Conservation (phyloP, 257 asterid species). For the Cruciata laevipes region DNA sequence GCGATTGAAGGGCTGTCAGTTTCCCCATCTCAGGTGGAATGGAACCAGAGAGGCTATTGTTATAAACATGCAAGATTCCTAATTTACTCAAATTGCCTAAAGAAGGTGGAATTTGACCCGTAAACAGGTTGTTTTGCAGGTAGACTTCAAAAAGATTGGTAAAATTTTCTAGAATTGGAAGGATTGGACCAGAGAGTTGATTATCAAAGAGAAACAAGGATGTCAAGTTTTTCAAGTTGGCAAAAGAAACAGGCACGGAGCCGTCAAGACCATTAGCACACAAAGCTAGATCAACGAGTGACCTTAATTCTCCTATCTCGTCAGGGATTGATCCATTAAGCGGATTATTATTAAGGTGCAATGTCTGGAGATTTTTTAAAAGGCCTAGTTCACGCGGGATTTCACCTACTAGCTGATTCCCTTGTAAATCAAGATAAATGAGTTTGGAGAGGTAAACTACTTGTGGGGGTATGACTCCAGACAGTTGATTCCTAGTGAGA, state of each 20-base stretch:
- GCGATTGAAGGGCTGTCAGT: background rate
- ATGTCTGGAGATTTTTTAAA: background rate
- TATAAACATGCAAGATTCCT: background rate
- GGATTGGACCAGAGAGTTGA: constrained; percentile 17
- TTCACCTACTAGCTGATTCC: background rate
- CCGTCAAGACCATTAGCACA: background rate
- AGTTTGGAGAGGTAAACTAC: constrained; percentile 22
- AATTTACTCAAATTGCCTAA: constrained; percentile 7
- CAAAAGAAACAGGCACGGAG: constrained; percentile 6
- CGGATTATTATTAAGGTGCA: background rate
- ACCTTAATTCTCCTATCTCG: constrained; percentile 17
- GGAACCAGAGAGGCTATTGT: constrained; percentile 8
- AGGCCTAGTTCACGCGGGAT: constrained; percentile 10
- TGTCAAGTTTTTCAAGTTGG: constrained; percentile 12
- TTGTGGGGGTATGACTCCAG: constrained; percentile 18
- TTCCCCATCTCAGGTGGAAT: constrained; percentile 18
- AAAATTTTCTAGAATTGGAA: constrained; percentile 12
- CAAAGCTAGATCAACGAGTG: constrained; percentile 6
- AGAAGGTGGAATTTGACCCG: constrained; percentile 13
- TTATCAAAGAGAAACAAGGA: background rate
- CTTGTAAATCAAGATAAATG: constrained; percentile 10
- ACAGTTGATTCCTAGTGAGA: constrained; percentile 12
- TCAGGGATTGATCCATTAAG: constrained; percentile 24
- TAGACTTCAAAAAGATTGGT: background rate
- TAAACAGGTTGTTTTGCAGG: constrained; percentile 9